Evolutionary conservation across 805 yeast genomes (phyloP).

Genomic region (Clavispora carvajalis): DNA sequence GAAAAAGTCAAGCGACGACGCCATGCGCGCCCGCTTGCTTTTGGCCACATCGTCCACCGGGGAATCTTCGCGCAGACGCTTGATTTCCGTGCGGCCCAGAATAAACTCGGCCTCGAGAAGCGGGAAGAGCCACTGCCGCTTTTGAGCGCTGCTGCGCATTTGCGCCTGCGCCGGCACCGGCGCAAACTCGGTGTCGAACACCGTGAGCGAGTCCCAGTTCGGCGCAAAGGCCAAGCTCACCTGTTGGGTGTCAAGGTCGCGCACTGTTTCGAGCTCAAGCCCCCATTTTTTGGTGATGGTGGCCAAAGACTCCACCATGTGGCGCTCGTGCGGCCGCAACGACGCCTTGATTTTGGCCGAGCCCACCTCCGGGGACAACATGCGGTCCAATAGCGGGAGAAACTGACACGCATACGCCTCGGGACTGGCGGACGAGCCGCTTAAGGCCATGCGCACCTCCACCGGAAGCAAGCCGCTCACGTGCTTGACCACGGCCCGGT

Average conservation of each 20-base stretch:
- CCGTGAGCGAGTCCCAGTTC: constrained; percentile 29
- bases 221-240: constrained; percentile 27
- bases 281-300: constrained; percentile 34
- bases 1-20: constrained; percentile 36
- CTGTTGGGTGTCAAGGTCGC: constrained; percentile 30
- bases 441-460: constrained; percentile 23
- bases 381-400: constrained; percentile 28
- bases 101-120: constrained; percentile 25
- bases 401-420: constrained; percentile 24
- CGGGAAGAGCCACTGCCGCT: constrained; percentile 33
- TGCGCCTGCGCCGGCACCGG: constrained; percentile 11
- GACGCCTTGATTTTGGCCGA: constrained; percentile 18
- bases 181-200: constrained; percentile 18
- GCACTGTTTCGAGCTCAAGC: constrained; percentile 32
- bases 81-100: constrained; percentile 24
- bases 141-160: constrained; percentile 21
- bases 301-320: constrained; percentile 32
- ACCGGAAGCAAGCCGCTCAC: constrained; percentile 26
- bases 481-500: constrained; percentile 27
- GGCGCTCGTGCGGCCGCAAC: constrained; percentile 24
- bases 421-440: constrained; percentile 18
- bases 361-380: constrained; percentile 28
- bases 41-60: constrained; percentile 4
- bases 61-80: background rate
- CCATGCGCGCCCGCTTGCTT: constrained; percentile 15